These are phyloP conservation scores for Trypanosomatidae sp. DNA, from an alignment of 208 protist species.

Conservation along the genomic window DNA sequence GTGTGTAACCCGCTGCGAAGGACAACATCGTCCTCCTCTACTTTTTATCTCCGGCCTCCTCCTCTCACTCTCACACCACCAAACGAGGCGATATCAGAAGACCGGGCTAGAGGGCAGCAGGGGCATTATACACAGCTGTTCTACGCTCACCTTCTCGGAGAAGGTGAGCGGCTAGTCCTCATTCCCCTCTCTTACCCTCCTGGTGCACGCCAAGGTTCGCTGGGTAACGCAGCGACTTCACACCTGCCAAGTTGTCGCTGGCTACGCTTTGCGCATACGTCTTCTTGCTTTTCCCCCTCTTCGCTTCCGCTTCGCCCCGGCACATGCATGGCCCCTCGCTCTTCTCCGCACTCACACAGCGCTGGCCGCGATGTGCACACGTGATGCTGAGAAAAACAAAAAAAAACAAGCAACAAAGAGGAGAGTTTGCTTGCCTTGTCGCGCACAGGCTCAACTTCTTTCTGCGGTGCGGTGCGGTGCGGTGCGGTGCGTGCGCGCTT, in stretches of 20 bases:
- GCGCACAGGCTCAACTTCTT: too few species aligned
- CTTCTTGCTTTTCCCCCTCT: background rate
- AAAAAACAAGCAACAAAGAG: too few species aligned
- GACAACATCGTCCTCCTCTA: background rate
- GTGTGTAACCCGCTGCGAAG: background rate
- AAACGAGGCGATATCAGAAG: background rate
- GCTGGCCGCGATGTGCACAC: background rate
- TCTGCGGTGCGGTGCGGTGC: too few species aligned
- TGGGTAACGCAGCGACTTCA: too few species aligned
- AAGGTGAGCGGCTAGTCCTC: background rate
- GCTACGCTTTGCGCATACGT: too few species aligned
- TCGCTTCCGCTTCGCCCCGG: background rate
- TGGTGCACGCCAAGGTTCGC: too few species aligned
- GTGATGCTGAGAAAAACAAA: background rate
- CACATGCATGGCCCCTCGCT: background rate
- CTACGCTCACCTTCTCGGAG: background rate
- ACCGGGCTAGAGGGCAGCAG: background rate
- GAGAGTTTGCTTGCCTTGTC: too few species aligned
- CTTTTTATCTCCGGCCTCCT: background rate
- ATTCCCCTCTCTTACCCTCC: background rate
- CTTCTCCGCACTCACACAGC: background rate
- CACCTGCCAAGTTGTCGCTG: too few species aligned
- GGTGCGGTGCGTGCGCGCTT: background rate
- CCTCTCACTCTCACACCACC: background rate
- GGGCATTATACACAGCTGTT: background rate